A percentile compares a stretch with the other conserved stretches of the same genome.
Evolutionary conservation across 2,329 filamentous ascomycete species (phyloP).

Genomic region (Sarocladium oryzae): DNA sequence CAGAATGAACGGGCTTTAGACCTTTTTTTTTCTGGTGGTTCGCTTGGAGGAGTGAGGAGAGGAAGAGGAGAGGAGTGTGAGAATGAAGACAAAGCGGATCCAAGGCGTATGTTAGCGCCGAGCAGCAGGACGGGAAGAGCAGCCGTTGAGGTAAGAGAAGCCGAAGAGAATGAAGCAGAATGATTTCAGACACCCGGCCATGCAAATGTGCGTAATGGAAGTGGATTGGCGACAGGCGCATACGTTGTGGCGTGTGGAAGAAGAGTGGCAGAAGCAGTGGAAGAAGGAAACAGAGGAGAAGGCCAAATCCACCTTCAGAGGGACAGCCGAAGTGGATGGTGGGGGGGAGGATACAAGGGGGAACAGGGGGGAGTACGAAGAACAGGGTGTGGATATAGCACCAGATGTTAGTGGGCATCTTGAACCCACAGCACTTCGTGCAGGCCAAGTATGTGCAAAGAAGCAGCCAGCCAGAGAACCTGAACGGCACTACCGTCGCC

Average conservation of each 20-base stretch:
- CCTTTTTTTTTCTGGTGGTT: background rate
- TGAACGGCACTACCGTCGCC: too few species aligned
- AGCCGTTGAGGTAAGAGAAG: background rate
- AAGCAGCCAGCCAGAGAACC: background rate
- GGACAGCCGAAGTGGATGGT: slow-evolving; percentile 7
- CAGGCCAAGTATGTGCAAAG: too few species aligned
- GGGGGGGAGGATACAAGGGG: background rate
- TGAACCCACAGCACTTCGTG: background rate
- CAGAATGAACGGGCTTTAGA: background rate
- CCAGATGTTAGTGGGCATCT: background rate
- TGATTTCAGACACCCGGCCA: background rate
- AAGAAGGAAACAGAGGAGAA: background rate
- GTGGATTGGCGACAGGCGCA: background rate
- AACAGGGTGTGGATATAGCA: background rate
- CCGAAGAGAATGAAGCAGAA: background rate
- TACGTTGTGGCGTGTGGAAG: background rate
- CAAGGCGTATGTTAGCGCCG: slow-evolving; percentile 6
- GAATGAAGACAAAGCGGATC: background rate
- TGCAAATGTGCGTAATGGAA: slow-evolving; percentile 5
- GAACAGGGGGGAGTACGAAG: background rate
- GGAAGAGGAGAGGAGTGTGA: background rate
- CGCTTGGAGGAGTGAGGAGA: background rate
- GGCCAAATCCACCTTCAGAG: slow-evolving; percentile 3
- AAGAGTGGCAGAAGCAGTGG: slow-evolving; percentile 6
- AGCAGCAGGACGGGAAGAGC: background rate